Evolutionary conservation across 768 basidiomycete genomes (phyloP).

Genomic region (Xerocomellus chrysenteron): DNA sequence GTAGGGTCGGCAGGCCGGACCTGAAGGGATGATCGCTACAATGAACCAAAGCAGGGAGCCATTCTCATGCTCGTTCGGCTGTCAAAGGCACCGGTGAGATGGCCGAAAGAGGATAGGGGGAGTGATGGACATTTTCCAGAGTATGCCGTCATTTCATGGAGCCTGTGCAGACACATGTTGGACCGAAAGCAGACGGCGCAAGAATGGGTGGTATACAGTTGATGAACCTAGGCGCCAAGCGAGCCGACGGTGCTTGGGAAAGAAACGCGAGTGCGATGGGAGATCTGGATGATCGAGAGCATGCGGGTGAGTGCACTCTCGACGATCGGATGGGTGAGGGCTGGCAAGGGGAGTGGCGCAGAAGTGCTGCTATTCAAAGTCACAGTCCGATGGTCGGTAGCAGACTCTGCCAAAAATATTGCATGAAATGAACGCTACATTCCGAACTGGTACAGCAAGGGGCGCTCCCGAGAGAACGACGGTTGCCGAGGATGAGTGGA

Average conservation of each 20-base stretch:
- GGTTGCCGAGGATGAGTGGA: conserved; percentile 14
- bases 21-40: background rate
- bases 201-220: background rate
- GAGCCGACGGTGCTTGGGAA: too few relatives aligned
- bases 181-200: conserved; percentile 14
- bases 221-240: too few relatives aligned
- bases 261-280: too few relatives aligned
- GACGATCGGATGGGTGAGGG: too few relatives aligned
- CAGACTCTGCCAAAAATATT: background rate
- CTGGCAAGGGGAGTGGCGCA: background rate
- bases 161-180: conserved; percentile 14
- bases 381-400: background rate
- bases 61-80: conserved; percentile 12
- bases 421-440: background rate
- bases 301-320: background rate
- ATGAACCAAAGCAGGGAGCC: background rate
- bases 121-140: background rate
- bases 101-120: conserved; percentile 13
- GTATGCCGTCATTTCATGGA: conserved; percentile 12
- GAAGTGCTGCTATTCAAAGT: too few relatives aligned
- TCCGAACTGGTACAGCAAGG: background rate
- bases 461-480: conserved; percentile 17
- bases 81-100: background rate
- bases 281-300: too few relatives aligned
- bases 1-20: background rate